These are phyloP conservation scores for Cyphellophora attinorum DNA, from an alignment of 2,329 filamentous ascomycete genomes.

Conservation along the genomic window DNA sequence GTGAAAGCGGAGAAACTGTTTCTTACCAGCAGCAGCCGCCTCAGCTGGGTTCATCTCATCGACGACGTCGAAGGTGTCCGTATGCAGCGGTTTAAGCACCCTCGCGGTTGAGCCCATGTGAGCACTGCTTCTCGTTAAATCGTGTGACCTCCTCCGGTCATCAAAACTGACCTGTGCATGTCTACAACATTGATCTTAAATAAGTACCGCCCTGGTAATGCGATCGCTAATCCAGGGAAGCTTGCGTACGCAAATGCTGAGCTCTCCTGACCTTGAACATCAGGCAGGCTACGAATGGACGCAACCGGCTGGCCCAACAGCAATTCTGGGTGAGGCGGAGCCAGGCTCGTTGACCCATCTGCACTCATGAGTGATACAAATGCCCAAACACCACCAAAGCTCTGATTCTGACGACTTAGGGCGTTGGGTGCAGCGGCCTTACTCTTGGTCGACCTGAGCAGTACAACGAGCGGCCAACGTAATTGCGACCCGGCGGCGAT, in stretches of 20 bases:
- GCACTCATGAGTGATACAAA: slow-evolving; percentile 14
- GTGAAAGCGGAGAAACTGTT: too few relatives aligned
- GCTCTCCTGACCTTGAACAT: slow-evolving; percentile 7
- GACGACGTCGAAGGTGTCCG: slow-evolving; percentile 12
- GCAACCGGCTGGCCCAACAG: slow-evolving; percentile 16
- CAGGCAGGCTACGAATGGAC: slow-evolving; percentile 12
- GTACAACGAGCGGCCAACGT: slow-evolving; percentile 10
- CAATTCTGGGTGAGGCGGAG: slow-evolving; percentile 11
- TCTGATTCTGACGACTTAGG: slow-evolving; percentile 1
- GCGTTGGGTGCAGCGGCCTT: neutral
- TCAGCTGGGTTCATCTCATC: slow-evolving; percentile 8
- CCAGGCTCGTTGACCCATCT: slow-evolving; percentile 11
- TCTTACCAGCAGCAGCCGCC: too few relatives aligned
- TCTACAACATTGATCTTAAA: slow-evolving; percentile 16
- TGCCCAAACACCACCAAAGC: slow-evolving; percentile 14
- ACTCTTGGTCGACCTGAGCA: slow-evolving; percentile 4
- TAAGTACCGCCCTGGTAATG: slow-evolving; percentile 13
- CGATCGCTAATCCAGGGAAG: slow-evolving; percentile 15
- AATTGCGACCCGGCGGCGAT: slow-evolving; percentile 10
- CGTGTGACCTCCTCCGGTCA: slow-evolving; percentile 4
- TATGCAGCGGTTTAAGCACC: slow-evolving; percentile 11
- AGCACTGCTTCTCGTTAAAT: neutral
- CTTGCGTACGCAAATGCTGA: slow-evolving; percentile 14
- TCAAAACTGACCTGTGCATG: slow-evolving; percentile 14
- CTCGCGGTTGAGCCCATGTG: slow-evolving; percentile 2